Conservation (phyloP, 176 grass and related monocot genomes). For the Dendrocalamus sinicus region DNA sequence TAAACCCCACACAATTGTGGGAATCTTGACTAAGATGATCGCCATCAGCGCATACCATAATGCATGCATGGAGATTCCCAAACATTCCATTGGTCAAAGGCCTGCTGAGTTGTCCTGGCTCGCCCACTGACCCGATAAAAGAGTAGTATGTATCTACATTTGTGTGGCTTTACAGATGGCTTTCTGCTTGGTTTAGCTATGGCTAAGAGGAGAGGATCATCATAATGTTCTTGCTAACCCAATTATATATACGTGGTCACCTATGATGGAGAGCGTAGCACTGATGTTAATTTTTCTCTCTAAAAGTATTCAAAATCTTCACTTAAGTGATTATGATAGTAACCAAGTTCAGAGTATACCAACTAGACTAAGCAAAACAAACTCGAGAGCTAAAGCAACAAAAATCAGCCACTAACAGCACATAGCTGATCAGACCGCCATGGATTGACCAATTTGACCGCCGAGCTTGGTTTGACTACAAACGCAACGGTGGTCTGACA, state of each 20-base stretch:
- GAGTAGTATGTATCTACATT: not conserved
- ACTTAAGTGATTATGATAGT: too few species aligned
- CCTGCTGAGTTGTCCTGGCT: not conserved
- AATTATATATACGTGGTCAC: slow-evolving; percentile 75
- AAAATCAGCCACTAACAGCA: too few species aligned
- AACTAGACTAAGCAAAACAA: too few species aligned
- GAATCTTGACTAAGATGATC: slow-evolving; percentile 74
- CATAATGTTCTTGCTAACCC: slow-evolving; percentile 52
- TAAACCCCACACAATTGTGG: slow-evolving; percentile 42
- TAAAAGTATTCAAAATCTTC: too few species aligned
- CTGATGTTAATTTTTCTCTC: too few species aligned
- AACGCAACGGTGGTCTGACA: too few species aligned
- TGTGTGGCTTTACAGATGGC: not conserved
- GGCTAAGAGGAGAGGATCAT: not conserved
- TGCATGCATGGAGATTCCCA: slow-evolving; percentile 5
- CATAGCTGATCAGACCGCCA: too few species aligned
- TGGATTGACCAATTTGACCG: too few species aligned
- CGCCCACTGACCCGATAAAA: not conserved
- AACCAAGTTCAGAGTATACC: too few species aligned
- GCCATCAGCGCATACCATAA: slow-evolving; percentile 34
- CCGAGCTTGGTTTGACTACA: too few species aligned
- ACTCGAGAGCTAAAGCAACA: too few species aligned
- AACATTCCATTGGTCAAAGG: not conserved
- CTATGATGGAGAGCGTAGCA: slow-evolving; percentile 58
- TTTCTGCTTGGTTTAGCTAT: slow-evolving; percentile 1